These are phyloP conservation scores for Butyriboletus loyo DNA, from an alignment of 768 basidiomycete genomes.

Conservation along the genomic window DNA sequence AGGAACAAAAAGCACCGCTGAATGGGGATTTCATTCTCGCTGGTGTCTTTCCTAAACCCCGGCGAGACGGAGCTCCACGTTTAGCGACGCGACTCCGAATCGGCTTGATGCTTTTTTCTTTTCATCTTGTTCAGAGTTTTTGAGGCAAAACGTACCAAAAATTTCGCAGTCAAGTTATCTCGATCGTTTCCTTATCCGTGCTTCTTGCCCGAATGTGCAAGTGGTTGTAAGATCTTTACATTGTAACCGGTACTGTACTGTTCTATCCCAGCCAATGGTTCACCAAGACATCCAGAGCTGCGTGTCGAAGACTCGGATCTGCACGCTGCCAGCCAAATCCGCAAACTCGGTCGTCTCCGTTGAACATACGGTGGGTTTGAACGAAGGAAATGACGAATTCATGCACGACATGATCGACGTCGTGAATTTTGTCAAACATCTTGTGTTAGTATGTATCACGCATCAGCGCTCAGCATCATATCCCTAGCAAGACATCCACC, in stretches of 20 bases:
- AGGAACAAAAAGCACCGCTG: constrained; percentile 7
- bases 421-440: too few relatives aligned
- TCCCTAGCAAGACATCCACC: too few relatives aligned
- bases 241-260: background rate
- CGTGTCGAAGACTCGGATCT: background rate
- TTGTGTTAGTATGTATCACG: too few relatives aligned
- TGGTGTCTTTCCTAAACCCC: background rate
- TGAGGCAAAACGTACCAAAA: background rate
- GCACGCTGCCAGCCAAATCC: background rate
- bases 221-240: background rate
- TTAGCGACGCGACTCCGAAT: background rate
- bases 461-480: too few relatives aligned
- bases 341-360: background rate
- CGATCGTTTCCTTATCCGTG: background rate
- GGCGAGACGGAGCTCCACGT: constrained; percentile 1
- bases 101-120: background rate
- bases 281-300: too few relatives aligned
- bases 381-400: background rate
- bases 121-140: background rate
- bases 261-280: background rate
- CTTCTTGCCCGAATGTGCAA: background rate
- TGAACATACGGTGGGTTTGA: background rate
- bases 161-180: background rate
- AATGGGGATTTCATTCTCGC: constrained; percentile 10
- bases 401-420: background rate